A percentile compares a stretch with the other conserved stretches of the same genome.
Conservation (phyloP, 768 basidiomycete genomes). For the Termitomyces sp. region DNA sequence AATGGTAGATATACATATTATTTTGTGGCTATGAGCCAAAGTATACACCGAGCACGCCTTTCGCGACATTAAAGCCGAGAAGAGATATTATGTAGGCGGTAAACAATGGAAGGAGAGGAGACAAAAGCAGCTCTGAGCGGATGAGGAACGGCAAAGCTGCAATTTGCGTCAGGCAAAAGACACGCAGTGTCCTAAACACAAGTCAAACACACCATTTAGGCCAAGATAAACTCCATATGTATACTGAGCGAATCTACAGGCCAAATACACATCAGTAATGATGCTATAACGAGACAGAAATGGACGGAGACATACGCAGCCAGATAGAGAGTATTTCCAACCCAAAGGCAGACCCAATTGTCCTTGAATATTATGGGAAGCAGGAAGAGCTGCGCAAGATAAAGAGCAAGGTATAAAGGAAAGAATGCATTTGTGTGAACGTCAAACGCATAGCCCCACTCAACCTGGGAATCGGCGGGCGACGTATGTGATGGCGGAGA, state of each 20-base stretch:
- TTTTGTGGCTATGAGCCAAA: constrained; percentile 46
- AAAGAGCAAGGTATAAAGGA: constrained; percentile 86
- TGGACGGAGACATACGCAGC: constrained; percentile 54
- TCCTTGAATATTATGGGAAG: constrained; percentile 76
- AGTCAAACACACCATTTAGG: constrained; percentile 49
- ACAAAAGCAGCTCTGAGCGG: constrained; percentile 85
- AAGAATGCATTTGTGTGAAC: constrained; percentile 98
- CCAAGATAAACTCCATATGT: constrained; percentile 89
- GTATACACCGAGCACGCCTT: constrained; percentile 74
- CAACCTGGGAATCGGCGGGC: constrained; percentile 66
- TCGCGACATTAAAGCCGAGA: constrained; percentile 87
- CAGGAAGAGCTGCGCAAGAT: constrained; percentile 83
- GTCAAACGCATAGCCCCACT: constrained; percentile 96
- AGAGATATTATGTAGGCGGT: constrained; percentile 82
- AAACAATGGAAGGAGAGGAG: constrained; percentile 84
- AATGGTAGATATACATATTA: neutral
- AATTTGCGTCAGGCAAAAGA: constrained; percentile 2
- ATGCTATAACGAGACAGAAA: neutral
- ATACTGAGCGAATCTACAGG: constrained; percentile 75
- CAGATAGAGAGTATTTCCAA: constrained; percentile 90
- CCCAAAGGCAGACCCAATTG: constrained; percentile 92
- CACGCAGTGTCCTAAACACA: constrained; percentile 4
- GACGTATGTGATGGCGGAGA: constrained; percentile 71
- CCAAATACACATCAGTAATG: neutral
- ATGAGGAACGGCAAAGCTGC: constrained; percentile 91